A percentile compares a stretch with the other conserved stretches of the same genome.
Conservation (phyloP, 768 basidiomycete genomes). For the Russula vinacea region DNA sequence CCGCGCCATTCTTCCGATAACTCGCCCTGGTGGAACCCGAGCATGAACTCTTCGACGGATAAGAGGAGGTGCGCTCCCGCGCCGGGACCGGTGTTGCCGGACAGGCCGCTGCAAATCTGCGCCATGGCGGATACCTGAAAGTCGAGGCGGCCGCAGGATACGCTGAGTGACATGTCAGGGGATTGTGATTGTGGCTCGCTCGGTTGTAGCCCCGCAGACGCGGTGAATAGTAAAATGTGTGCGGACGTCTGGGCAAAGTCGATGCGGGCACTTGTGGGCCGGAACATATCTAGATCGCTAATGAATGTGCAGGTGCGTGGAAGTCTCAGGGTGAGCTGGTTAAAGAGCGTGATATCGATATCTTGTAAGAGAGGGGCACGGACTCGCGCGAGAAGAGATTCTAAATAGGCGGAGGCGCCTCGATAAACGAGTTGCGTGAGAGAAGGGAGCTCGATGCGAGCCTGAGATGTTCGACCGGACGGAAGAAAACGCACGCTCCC, state of each 20-base stretch:
- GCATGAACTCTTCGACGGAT: constrained; percentile 13
- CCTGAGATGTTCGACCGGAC: background rate
- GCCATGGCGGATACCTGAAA: constrained; percentile 16
- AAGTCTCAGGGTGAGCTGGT: constrained; percentile 15
- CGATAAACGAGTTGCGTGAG: constrained; percentile 20
- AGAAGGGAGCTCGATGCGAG: constrained; percentile 11
- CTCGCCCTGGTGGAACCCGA: constrained; percentile 10
- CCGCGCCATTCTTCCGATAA: constrained; percentile 6
- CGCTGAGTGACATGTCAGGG: constrained; percentile 7
- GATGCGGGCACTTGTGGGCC: constrained; percentile 6
- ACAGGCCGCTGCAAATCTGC: constrained; percentile 9
- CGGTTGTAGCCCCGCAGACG: background rate
- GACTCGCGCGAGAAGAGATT: constrained; percentile 17
- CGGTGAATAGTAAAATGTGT: background rate
- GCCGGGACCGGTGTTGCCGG: background rate
- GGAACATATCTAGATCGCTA: background rate
- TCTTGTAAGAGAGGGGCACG: constrained; percentile 10
- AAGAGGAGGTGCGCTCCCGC: background rate
- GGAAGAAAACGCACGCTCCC: constrained; percentile 3
- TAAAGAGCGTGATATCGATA: constrained; percentile 17
- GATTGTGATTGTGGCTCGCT: background rate
- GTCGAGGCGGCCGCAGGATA: constrained; percentile 15
- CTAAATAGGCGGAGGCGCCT: constrained; percentile 17
- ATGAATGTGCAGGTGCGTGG: constrained; percentile 12
- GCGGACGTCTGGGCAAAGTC: constrained; percentile 11